A percentile compares a stretch with the other conserved stretches of the same genome.
Evolutionary conservation across 169 alveolate species (phyloP).

Genomic region (Ophryocystis elektroscirrha): DNA sequence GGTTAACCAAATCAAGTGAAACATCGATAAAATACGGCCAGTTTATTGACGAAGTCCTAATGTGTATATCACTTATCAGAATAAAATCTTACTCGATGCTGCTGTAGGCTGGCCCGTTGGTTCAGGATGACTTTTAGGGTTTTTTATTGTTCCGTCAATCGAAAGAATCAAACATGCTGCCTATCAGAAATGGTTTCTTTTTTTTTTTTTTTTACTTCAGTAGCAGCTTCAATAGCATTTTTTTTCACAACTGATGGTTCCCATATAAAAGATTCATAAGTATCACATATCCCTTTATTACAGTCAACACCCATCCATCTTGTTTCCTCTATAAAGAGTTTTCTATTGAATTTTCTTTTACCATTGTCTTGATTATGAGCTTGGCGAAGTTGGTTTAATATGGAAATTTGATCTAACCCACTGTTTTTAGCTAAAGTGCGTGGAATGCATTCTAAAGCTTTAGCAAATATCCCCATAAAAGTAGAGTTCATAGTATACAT

Average conservation of each 20-base stretch:
- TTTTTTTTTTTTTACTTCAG: slow-evolving; percentile 47
- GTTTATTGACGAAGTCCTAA: too few species aligned
- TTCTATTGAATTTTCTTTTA: not conserved
- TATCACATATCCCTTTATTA: slow-evolving; percentile 61
- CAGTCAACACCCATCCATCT: slow-evolving; percentile 84
- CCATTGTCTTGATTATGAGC: slow-evolving; percentile 49
- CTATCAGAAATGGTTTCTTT: not conserved
- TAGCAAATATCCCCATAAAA: slow-evolving; percentile 66
- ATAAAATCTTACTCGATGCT: too few species aligned
- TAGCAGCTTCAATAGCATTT: slow-evolving; percentile 79
- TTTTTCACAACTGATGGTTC: slow-evolving; percentile 80
- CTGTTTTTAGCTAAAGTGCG: slow-evolving; percentile 83
- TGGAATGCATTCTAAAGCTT: slow-evolving; percentile 85
- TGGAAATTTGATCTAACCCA: slow-evolving; percentile 75
- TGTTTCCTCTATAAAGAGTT: slow-evolving; percentile 27
- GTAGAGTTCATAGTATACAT: slow-evolving; percentile 72
- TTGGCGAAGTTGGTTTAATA: slow-evolving; percentile 67
- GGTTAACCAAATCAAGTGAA: too few species aligned
- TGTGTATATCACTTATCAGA: too few species aligned
- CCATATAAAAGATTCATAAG: slow-evolving; percentile 60
- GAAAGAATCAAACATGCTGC: slow-evolving; percentile 86
- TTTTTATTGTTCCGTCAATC: slow-evolving; percentile 82
- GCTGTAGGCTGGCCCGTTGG: too few species aligned
- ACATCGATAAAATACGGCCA: too few species aligned
- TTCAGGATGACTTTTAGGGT: slow-evolving; percentile 37